Percentiles rank a stretch among this genome's conserved stretches.
phyloP scores from a whole-genome alignment of 192 early-diverging fungal species.

The Phycomyces blakesleeanus region DNA sequence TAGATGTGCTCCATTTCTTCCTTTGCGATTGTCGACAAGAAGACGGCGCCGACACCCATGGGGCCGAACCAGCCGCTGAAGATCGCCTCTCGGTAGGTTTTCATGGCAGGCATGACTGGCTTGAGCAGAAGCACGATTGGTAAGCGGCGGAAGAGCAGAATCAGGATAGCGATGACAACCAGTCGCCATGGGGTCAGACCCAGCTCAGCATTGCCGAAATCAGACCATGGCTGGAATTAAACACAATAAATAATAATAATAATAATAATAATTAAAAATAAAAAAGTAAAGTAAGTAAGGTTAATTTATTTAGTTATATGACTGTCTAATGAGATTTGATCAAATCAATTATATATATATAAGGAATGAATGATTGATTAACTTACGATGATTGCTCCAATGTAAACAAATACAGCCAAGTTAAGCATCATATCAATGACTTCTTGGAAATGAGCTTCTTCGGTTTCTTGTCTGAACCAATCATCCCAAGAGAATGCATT shows the following conservation, averaged over 20 bases:
- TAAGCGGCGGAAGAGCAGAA: constrained; percentile 71
- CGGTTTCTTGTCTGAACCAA: constrained; percentile 82
- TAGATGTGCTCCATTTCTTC: constrained; percentile 31
- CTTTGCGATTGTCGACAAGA: constrained; percentile 42
- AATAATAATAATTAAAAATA: background rate
- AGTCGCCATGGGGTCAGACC: constrained; percentile 66
- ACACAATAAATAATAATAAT: background rate
- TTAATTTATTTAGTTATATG: too few species aligned
- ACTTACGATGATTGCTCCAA: constrained; percentile 67
- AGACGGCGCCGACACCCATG: constrained; percentile 57
- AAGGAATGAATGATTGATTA: too few species aligned
- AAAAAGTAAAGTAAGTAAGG: too few species aligned
- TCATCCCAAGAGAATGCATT: constrained; percentile 86
- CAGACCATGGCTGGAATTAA: constrained; percentile 49
- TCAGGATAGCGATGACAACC: constrained; percentile 50
- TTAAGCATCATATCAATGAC: constrained; percentile 85
- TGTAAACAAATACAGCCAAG: constrained; percentile 86
- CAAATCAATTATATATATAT: too few species aligned
- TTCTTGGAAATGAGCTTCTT: constrained; percentile 84
- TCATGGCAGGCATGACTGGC: constrained; percentile 65
- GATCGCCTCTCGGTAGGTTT: constrained; percentile 67
- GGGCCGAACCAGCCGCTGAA: constrained; percentile 94
- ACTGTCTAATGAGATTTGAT: too few species aligned
- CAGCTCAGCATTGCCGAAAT: constrained; percentile 53
- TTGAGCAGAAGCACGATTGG: constrained; percentile 64